A percentile compares a stretch with the other conserved stretches of the same genome.
phyloP scores from a whole-genome alignment of 768 basidiomycete genomes.

The Steccherinum ochraceum region DNA sequence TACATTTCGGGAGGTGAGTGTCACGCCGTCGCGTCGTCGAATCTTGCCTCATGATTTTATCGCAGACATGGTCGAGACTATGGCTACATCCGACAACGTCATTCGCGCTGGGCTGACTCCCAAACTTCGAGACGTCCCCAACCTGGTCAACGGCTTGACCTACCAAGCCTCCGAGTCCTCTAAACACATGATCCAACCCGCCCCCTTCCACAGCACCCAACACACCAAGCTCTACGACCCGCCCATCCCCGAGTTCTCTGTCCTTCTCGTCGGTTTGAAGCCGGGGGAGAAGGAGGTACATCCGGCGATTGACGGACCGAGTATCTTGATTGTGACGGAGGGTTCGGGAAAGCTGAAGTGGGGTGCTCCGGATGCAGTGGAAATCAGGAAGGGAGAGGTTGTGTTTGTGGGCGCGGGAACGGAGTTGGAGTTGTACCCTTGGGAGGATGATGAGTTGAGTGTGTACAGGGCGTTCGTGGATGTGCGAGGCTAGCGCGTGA shows the following conservation, averaged over 20 bases:
- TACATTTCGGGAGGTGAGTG: slow-evolving; percentile 85
- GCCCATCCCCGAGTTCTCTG: slow-evolving; percentile 90
- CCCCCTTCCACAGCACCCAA: slow-evolving; percentile 29
- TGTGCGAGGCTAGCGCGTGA: slow-evolving; percentile 4
- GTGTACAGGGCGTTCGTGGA: slow-evolving; percentile 71
- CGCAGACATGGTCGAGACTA: slow-evolving; percentile 95
- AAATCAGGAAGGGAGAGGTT: slow-evolving; percentile 60
- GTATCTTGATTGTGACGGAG: slow-evolving; percentile 70
- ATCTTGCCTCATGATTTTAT: neutral
- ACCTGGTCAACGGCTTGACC: slow-evolving; percentile 81
- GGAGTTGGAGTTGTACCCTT: slow-evolving; percentile 39
- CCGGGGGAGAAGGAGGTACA: slow-evolving; percentile 47
- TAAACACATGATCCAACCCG: slow-evolving; percentile 65
- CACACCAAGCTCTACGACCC: slow-evolving; percentile 73
- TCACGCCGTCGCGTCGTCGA: neutral
- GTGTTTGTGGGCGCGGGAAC: slow-evolving; percentile 76
- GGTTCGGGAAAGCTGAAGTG: slow-evolving; percentile 57
- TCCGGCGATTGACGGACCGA: slow-evolving; percentile 70
- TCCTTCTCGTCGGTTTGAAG: slow-evolving; percentile 54
- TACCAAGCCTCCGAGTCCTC: slow-evolving; percentile 67
- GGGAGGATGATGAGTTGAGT: slow-evolving; percentile 27
- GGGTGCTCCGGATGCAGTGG: slow-evolving; percentile 31
- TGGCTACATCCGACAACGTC: slow-evolving; percentile 99
- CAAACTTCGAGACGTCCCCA: slow-evolving; percentile 90
- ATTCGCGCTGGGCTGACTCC: slow-evolving; percentile 97